Base-by-base conservation (phyloP, 495 filamentous ascomycete species). In the Tuber brumale region DNA sequence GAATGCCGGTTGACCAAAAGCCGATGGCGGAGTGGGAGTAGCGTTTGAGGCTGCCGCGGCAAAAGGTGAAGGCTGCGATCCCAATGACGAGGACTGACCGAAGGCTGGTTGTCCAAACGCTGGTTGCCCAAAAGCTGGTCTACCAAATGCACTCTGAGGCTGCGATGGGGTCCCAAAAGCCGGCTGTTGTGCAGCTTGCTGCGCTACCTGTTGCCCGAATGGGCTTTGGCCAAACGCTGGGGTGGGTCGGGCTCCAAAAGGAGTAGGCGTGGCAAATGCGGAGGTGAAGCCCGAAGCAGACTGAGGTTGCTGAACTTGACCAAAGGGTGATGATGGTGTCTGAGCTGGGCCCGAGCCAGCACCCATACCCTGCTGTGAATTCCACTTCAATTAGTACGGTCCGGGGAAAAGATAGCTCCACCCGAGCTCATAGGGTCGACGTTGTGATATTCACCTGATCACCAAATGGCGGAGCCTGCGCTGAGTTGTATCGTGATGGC, bases 161-260 rank as follows among this genome's bases (percentile, higher is more conserved):
- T 81, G 75, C 7, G 82, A 31, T 14, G 82, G 39, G 6, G 72
- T 51, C 23, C 85, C 83, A 57, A 86, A 81, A 41, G 82, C 80
- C 23, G 85, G 57, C 14, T 66, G 57, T 27, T 66, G 57, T 18
- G 57, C 27, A 3, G 57, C 35, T 66, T 66, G 57, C 27, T 66
- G 57, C 14, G 57, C 57, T 31, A 66, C 57, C 57, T 66, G 57
- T 69, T 83, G 77, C 2, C 84, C 83, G 72, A 84, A 83, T 41
- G 78, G 75, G 19, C 72, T 69, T 80, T 86, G 86, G 9, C 85
- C 86, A 74, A 87, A 85, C 8, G 82, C 76, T n/a, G 85, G 83
- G 35, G 70, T 42, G 43, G 74, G 66, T 14, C 79, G 79, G 70
- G 69, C 83, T 76, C 44, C 39, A 45, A 81, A 85, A 79, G 75